Percentiles rank a stretch among this genome's conserved stretches.
phyloP scores from a whole-genome alignment of 1,284 basidiomycete species.

The Puccinia horiana region DNA sequence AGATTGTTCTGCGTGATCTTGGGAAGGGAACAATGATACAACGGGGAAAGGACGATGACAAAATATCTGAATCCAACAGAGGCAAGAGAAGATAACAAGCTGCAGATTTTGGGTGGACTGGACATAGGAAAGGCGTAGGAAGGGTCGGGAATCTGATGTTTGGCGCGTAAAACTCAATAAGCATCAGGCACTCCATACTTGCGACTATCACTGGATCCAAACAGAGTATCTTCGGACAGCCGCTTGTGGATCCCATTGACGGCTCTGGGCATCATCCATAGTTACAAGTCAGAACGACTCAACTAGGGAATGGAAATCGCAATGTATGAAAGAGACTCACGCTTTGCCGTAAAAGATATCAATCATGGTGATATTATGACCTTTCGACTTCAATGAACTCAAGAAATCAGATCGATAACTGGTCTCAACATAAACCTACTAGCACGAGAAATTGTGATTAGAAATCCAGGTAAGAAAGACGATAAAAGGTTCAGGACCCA shows the following conservation, averaged over 20 bases:
- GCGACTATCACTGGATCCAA: constrained; percentile 40
- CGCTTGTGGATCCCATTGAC: constrained; percentile 27
- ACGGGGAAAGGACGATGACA: neutral
- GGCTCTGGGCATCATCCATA: neutral
- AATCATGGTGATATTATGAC: constrained; percentile 35
- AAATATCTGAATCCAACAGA: neutral
- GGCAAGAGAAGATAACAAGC: neutral
- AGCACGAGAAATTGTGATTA: neutral
- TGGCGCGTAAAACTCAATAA: constrained; percentile 10
- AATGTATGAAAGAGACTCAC: neutral
- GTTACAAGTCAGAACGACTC: neutral
- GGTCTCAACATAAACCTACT: constrained; percentile 24
- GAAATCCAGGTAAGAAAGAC: neutral
- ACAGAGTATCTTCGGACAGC: neutral
- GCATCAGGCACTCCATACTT: constrained; percentile 40
- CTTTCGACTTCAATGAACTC: constrained; percentile 19
- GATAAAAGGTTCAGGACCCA: constrained; percentile 41
- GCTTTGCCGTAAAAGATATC: constrained; percentile 24
- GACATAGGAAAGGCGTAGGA: neutral
- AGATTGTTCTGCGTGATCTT: too few relatives aligned
- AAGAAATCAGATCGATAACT: constrained; percentile 43
- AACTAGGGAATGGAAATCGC: neutral
- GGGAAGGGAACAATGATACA: too few relatives aligned
- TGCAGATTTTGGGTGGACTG: neutral
- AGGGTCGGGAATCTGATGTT: neutral